A percentile compares a stretch with the other conserved stretches of the same genome.
phyloP scores from a whole-genome alignment of 2,329 filamentous ascomycete species.

The Helotiales sp. region DNA sequence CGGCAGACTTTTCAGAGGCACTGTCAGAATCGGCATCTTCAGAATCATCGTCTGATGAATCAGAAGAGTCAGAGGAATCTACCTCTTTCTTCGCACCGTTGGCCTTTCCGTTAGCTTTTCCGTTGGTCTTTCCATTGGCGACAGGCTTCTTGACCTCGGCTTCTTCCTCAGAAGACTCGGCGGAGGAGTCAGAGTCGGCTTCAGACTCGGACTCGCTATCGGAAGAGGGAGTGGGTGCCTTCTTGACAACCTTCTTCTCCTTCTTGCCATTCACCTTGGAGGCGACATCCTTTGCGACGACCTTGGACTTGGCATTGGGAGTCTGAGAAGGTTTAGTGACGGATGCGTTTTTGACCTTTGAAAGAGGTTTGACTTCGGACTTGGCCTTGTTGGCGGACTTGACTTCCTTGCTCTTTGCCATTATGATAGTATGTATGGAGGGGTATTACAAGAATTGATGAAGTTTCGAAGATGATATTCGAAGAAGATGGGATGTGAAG shows the following conservation, averaged over 20 bases:
- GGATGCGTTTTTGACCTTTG: slow-evolving; percentile 63
- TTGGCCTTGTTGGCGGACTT: slow-evolving; percentile 53
- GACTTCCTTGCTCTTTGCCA: slow-evolving; percentile 68
- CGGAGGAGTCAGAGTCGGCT: slow-evolving; percentile 25
- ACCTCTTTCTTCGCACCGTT: slow-evolving; percentile 40
- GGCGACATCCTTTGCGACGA: slow-evolving; percentile 57
- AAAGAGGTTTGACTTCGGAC: slow-evolving; percentile 49
- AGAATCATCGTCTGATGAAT: slow-evolving; percentile 12
- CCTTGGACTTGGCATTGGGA: slow-evolving; percentile 67
- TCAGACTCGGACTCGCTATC: slow-evolving; percentile 38
- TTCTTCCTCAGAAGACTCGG: slow-evolving; percentile 30
- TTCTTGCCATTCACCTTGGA: slow-evolving; percentile 40
- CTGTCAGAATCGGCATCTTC: slow-evolving; percentile 35
- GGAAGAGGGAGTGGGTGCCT: slow-evolving; percentile 43
- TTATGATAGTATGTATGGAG: slow-evolving; percentile 40
- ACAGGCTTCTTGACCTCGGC: slow-evolving; percentile 34
- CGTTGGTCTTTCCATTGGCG: slow-evolving; percentile 31
- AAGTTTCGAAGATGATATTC: slow-evolving; percentile 6
- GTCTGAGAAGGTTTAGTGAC: slow-evolving; percentile 68
- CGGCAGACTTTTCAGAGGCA: slow-evolving; percentile 30
- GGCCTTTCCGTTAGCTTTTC: slow-evolving; percentile 37
- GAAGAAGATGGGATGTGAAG: slow-evolving; percentile 7
- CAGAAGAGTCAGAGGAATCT: slow-evolving; percentile 36
- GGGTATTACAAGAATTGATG: slow-evolving; percentile 10
- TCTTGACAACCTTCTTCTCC: slow-evolving; percentile 42